Evolutionary conservation across 1,284 basidiomycete species (phyloP), one percentile per base, ranked within the genome.

Genomic region (Phylloboletellus chloephorus): DNA sequence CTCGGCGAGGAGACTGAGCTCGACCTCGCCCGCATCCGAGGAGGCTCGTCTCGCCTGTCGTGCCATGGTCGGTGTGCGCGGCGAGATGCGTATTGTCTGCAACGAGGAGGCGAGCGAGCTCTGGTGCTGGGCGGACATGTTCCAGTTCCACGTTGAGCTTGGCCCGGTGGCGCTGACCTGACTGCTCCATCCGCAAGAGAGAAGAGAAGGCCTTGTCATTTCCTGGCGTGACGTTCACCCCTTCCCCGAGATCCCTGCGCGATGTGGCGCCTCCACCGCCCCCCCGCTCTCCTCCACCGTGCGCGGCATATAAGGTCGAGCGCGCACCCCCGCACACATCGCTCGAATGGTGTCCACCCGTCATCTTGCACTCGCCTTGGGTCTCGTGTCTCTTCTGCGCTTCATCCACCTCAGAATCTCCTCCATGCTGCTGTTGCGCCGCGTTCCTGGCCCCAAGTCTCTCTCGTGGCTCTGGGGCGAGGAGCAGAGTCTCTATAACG

Each of bases 31-130:
- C 39, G 57, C 53, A 42, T 68, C 63, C 41, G 64, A 45, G 33
- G 49, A 45, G 33, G 49, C 49, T 47, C 56, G 56, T 24, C 66
- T 62, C n/a, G 59, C 35, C 15, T 58, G 52, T 39, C 65, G 64
- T 33, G 45, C 19, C 47, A 67, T 68, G 42, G 68, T 65, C 21
- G 79, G 77, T 0, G 76, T 79, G 36, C 83, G 76, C 31, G 84
- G 81, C 38, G 72, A 68, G 44, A 85, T 76, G 37, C 72, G 72
- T 47, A 82, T 79, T 53, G 73, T 78, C 51, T 79, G 74, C 43
- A 86, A 61, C 21, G 82, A 82, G 24, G 74, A 72, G 10, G 66
- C 57, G 29, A 65, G 34, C 5, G 60, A 63, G 49, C 58, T 59
- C 39, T 57, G 44, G 44, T 55, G 49, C 23, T 47, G 37, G 8